Base-by-base conservation (phyloP, 352 stramenopile genomes). In the Pythium aristosporum region DNA sequence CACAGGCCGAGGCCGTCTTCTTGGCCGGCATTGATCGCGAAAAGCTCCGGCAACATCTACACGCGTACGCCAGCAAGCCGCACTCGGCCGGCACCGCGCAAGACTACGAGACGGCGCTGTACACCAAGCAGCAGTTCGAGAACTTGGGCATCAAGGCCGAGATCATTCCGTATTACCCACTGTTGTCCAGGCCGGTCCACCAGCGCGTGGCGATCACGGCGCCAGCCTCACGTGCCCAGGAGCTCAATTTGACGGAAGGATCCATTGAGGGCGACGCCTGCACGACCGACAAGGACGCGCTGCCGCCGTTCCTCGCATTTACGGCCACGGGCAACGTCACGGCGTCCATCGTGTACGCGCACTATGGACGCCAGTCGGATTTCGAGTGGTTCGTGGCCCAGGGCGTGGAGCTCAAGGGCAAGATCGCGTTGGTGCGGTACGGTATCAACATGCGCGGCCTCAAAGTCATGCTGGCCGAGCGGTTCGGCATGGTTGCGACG, bases 381-480 rank as follows among this genome's bases (percentile, higher is more conserved):
- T 97, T 96, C 56, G 68, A 91, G 36, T 89, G 71, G 60, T 75
- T 97, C 0, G 64, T 82, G 57, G 62, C 67, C 3, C 63, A 78
- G 3, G 88, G 87, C 44, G 46, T 52, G 3, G 46, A 52, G 46
- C 44, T 50, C 44, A 25, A 30, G 44, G n/a, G n/a, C 44, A 50
- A 83, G 53, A 91, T 97, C 47, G 89, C 92, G 6, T 50, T 97
- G 1, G 73, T 91, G 30, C 77, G 90, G n/a, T 97, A 97, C 61
- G 89, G 89, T 52, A 58, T 71, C 46, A 84, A 78, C 54, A 87
- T 91, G 57, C 82, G 84, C 47, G 79, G 82, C 12, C 68, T 91
- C 8, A 95, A 95, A 50, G 87, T 96, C 11, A 90, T 92, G 77
- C 82, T 92, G 46, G 85, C 89, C 0, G 77, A 97, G 67, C 50